Evolutionary conservation across 2,329 filamentous ascomycete genomes (phyloP), one percentile per base, ranked within the genome.

Genomic region (Talaromyces atroroseus): DNA sequence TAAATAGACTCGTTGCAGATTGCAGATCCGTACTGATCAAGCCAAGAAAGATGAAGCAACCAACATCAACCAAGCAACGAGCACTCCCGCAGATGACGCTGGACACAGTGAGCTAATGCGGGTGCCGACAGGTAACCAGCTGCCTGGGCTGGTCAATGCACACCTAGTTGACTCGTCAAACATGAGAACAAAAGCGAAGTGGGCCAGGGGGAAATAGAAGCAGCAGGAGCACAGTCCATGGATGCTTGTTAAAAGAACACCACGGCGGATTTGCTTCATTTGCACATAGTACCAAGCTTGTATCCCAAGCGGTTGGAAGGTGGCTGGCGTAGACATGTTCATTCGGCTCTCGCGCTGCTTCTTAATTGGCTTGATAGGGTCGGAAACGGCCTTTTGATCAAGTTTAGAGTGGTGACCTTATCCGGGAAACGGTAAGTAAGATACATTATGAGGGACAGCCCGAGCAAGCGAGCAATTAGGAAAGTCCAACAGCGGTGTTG

Each of bases 391-490:
- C 46, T 4, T 2, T 16, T 16, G 50, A 54, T 54, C 54, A 50
- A 46, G 42, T 42, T 53, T 12, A 54, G 51, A 54, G 46, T 53
- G 51, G 24, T 54, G 36, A 23, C 50, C 50, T 44, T 53, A 54
- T 47, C 40, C 23, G 47, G 51, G 56, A 54, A 46, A 36, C 3
- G 16, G 36, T 24, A 32, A 16, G 26, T 34, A n/a, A n/a, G n/a
- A n/a, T n/a, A 18, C 24, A 20, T 12, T 26, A 12, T 26, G 21
- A 24, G 3, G 14, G 32, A 36, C 45, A 32, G 18, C 18, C n/a
- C 8, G 49, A 53, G 44, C 32, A 53, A 53, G 55, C 44, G 26
- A 57, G 29, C 47, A 45, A 58, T 50, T 50, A 46, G 46, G 51
- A 54, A 54, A 54, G 46, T 53, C 23, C 36, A 54, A 34, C 44